Evolutionary conservation across 345 rosid species (phyloP).

Genomic region (Salix dunnii): DNA sequence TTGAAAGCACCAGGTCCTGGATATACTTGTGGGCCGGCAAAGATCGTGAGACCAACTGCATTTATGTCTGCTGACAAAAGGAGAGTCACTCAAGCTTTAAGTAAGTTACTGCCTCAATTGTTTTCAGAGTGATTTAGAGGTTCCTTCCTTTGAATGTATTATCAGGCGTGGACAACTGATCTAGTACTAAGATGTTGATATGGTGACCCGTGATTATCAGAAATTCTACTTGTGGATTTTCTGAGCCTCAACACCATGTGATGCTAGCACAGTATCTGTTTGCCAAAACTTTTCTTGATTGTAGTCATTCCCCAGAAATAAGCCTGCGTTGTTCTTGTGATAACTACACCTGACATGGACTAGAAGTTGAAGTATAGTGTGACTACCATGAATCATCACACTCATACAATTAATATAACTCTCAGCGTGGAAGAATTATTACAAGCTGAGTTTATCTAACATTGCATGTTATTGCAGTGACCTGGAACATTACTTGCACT

Average conservation of each 20-base stretch:
- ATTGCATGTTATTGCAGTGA: slow-evolving; percentile 22
- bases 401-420: not conserved
- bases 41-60: slow-evolving; percentile 24
- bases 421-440: not conserved
- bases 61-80: slow-evolving; percentile 24
- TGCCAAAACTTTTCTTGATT: not conserved
- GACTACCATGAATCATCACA: not conserved
- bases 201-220: not conserved
- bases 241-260: too few relatives aligned
- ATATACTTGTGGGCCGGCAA: slow-evolving; percentile 33
- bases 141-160: not conserved
- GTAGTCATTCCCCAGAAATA: not conserved
- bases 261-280: not conserved
- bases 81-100: slow-evolving; percentile 32
- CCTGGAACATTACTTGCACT: slow-evolving; percentile 35
- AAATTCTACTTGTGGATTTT: not conserved
- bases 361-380: not conserved
- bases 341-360: not conserved
- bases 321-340: not conserved
- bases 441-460: not conserved
- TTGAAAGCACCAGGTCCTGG: slow-evolving; percentile 34
- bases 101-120: slow-evolving; percentile 10
- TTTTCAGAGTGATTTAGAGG: not conserved
- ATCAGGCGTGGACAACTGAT: not conserved
- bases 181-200: too few relatives aligned